phyloP scores from a whole-genome alignment of 2,329 filamentous ascomycete genomes.

The Colletotrichum abscissum region DNA sequence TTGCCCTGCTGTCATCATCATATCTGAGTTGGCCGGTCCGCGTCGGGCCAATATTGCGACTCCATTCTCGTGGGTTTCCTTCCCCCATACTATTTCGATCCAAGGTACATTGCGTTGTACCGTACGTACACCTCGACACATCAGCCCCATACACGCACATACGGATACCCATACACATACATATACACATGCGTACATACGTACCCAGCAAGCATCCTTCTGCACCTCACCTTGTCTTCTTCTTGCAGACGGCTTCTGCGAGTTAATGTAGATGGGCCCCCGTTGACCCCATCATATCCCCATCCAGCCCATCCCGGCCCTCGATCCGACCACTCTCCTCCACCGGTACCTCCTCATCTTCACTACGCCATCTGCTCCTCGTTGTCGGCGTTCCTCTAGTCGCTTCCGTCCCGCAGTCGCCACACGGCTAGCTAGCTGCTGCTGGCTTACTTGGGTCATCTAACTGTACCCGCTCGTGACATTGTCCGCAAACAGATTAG shows the following conservation, averaged over 20 bases:
- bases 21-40: slow-evolving; percentile 12
- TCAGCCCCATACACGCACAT: not conserved
- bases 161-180: not conserved
- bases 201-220: slow-evolving; percentile 20
- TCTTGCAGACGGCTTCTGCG: slow-evolving; percentile 29
- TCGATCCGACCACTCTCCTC: slow-evolving; percentile 17
- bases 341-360: slow-evolving; percentile 11
- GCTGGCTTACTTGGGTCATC: slow-evolving; percentile 28
- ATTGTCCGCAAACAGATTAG: slow-evolving; percentile 38
- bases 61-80: slow-evolving; percentile 1
- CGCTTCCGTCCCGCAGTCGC: slow-evolving; percentile 27
- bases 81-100: not conserved
- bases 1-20: slow-evolving; percentile 2
- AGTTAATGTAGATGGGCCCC: slow-evolving; percentile 24
- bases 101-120: not conserved
- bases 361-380: slow-evolving; percentile 12
- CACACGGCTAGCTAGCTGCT: slow-evolving; percentile 25
- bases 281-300: slow-evolving; percentile 26
- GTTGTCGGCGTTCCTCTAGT: slow-evolving; percentile 14
- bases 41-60: slow-evolving; percentile 18
- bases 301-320: slow-evolving; percentile 22
- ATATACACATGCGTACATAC: slow-evolving; percentile 6
- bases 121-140: not conserved
- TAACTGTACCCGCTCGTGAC: slow-evolving; percentile 37
- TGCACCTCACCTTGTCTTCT: slow-evolving; percentile 25